Percentiles rank a stretch among this genome's conserved stretches.
Conservation (phyloP, 371 early-diverging fungal species). For the Mortierella sp. region DNA sequence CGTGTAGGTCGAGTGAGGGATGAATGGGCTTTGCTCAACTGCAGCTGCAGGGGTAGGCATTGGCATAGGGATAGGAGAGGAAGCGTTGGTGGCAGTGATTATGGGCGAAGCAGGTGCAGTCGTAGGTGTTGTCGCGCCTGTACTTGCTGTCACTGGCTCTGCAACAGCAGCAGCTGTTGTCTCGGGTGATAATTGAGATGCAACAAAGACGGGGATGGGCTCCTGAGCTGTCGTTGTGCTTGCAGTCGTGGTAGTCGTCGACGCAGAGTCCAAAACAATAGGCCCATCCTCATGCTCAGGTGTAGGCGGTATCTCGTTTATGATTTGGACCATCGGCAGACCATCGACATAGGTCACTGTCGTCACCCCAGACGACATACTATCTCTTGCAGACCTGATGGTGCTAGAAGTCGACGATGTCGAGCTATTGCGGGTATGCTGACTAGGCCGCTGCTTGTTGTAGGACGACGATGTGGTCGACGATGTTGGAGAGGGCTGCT, state of each 20-base stretch:
- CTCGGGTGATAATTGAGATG: background rate
- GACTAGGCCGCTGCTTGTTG: constrained; percentile 5
- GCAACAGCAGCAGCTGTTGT: background rate
- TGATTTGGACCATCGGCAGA: constrained; percentile 33
- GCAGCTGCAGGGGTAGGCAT: background rate
- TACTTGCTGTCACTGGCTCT: background rate
- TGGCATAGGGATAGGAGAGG: background rate
- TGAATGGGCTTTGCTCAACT: constrained; percentile 38
- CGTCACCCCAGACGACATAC: constrained; percentile 39
- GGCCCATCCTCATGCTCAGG: constrained; percentile 44
- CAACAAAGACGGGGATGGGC: constrained; percentile 24
- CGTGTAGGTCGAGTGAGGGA: constrained; percentile 40
- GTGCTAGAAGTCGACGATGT: constrained; percentile 16
- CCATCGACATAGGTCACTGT: constrained; percentile 55
- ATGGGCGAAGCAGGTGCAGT: background rate
- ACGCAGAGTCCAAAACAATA: background rate
- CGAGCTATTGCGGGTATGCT: constrained; percentile 1
- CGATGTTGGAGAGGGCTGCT: constrained; percentile 17
- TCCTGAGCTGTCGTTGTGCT: constrained; percentile 5
- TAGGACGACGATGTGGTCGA: constrained; percentile 1
- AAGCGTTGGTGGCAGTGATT: background rate
- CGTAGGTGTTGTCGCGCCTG: constrained; percentile 4
- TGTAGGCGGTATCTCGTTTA: constrained; percentile 58
- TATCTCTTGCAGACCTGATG: constrained; percentile 21
- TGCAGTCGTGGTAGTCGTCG: background rate